Evolutionary conservation across 1,139 yeast genomes (phyloP).

Genomic region (Schizosaccharomyces versatilis): DNA sequence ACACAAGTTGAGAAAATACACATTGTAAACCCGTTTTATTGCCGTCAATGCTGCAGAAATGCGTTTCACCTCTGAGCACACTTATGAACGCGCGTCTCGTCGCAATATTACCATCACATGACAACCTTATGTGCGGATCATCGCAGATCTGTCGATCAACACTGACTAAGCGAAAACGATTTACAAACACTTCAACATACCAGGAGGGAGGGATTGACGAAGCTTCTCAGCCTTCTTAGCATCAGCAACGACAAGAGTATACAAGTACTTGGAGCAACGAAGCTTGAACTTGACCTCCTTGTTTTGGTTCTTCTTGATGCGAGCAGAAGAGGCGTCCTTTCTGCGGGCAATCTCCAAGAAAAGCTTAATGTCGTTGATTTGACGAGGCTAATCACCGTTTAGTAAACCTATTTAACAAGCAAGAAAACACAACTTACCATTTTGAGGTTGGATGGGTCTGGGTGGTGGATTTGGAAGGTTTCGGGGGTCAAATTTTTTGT

Average conservation of each 20-base stretch:
- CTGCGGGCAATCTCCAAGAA: slow-evolving; percentile 90
- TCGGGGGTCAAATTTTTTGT: no score
- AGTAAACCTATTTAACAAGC: background rate
- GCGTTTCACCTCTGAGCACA: background rate
- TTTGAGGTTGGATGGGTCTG: no score
- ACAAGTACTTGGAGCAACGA: slow-evolving; percentile 84
- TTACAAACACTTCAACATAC: background rate
- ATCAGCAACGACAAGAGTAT: slow-evolving; percentile 91
- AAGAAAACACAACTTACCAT: no score
- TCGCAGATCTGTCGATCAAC: background rate
- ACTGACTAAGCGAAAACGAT: background rate
- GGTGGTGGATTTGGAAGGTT: no score
- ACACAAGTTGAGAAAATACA: background rate
- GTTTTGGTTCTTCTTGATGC: slow-evolving; percentile 54
- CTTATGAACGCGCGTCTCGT: no score
- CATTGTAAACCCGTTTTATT: background rate
- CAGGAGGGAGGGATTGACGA: slow-evolving; percentile 92
- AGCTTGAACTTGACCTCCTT: slow-evolving; percentile 97
- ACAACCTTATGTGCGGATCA: background rate
- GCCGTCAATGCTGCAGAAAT: background rate
- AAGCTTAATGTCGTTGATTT: slow-evolving; percentile 63
- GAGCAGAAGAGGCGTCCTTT: slow-evolving; percentile 87
- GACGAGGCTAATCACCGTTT: slow-evolving; percentile 9
- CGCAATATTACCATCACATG: no score
- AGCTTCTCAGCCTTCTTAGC: slow-evolving; percentile 95